Base-by-base conservation (phyloP, 805 yeast genomes). In the Grigorovia yakushimaensis region DNA sequence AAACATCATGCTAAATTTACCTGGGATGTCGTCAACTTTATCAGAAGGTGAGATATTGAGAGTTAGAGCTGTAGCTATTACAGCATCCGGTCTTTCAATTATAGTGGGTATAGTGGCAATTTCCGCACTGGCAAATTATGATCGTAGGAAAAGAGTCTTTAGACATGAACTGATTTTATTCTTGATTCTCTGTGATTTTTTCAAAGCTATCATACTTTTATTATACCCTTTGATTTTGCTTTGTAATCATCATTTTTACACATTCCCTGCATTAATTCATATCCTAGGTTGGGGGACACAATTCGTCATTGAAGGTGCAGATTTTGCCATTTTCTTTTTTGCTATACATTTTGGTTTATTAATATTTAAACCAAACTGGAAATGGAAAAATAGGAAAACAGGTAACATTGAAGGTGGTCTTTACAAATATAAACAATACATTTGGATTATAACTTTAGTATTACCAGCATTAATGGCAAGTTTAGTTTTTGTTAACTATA, bases 231-330 rank as follows among this genome's bases (percentile, higher is more conserved):
- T 81, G 0, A 65, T 84, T 39, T 77, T 79, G 2, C 58, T 77
- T 21, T 59, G 72, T 7, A 68, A 68, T 38, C 56, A 61, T 21
- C 51, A 65, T 9, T 66, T 78, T 7, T 79, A 77, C 59, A 73
- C 71, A 47, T 71, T 70, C 53, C 65, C 69, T 38, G 63, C 61
- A 27, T 78, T 83, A 58, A 77, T 82, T 55, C 78, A 81, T 57
- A 76, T 79, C 4, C 73, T 83, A 35, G 96, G 95, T 2, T 88
- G 84, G 71, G 80, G 86, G 64, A 84, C 95, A 1, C 85, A 89
- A 3, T 72, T 81, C 38, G 74, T 87, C 20, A 82, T 84, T 13
- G 94, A 86, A 64, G 95, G 95, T 19, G 88, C 89, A 1, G 97
- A 88, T 64, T 59, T 87, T 35, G 88, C 93, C 17, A 88, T 88